phyloP scores from a whole-genome alignment of 352 stramenopile genomes.

The Pythium scleroteichum region DNA sequence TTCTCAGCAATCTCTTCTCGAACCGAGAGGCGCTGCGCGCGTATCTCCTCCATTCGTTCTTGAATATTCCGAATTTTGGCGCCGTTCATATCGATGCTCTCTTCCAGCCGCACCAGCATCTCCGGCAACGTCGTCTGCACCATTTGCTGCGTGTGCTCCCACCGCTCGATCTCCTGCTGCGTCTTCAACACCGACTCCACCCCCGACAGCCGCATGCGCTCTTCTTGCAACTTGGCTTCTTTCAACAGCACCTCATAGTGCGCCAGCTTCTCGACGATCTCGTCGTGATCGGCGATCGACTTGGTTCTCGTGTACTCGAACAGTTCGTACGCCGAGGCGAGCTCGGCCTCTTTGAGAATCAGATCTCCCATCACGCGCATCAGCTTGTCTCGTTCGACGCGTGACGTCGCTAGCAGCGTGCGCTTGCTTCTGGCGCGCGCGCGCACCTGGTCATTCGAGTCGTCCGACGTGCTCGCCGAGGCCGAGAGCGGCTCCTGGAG shows the following conservation, averaged over 20 bases:
- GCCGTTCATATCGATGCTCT: constrained; percentile 69
- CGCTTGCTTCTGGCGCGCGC: constrained; percentile 14
- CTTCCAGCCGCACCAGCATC: constrained; percentile 50
- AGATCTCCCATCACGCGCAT: constrained; percentile 64
- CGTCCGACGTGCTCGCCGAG: not conserved
- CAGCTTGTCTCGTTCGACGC: constrained; percentile 52
- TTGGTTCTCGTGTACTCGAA: constrained; percentile 56
- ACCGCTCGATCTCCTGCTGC: constrained; percentile 41
- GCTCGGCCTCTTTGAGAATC: constrained; percentile 61
- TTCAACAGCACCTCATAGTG: constrained; percentile 45
- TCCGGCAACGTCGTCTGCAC: constrained; percentile 51
- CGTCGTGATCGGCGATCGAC: constrained; percentile 44
- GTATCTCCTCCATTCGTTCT: constrained; percentile 55
- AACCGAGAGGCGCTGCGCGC: constrained; percentile 45
- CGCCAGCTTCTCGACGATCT: constrained; percentile 47
- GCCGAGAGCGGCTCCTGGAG: constrained; percentile 37
- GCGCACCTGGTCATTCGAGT: not conserved
- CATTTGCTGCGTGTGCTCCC: constrained; percentile 55
- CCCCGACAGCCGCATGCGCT: constrained; percentile 9
- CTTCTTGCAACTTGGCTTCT: constrained; percentile 31
- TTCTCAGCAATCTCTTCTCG: constrained; percentile 60
- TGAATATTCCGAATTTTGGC: constrained; percentile 60
- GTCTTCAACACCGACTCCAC: constrained; percentile 31
- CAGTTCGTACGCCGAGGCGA: constrained; percentile 56
- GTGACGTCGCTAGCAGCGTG: constrained; percentile 38